Evolutionary conservation across 148 eudicot species (phyloP).

Genomic region (Chenopodium quinoa): DNA sequence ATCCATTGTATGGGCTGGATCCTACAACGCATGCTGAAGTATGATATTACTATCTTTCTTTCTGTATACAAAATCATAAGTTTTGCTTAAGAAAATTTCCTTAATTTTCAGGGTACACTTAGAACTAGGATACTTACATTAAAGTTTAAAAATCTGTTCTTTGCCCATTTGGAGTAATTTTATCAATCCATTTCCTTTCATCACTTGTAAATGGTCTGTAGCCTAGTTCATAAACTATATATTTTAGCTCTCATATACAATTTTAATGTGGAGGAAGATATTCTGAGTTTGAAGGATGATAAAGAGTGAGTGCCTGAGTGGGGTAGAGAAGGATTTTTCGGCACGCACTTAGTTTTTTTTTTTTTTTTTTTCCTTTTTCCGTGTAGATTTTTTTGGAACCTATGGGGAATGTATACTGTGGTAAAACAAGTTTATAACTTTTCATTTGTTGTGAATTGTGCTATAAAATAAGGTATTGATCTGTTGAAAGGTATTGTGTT

Average conservation of each 20-base stretch:
- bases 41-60: constrained; percentile 25
- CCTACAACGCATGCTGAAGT: constrained; percentile 92
- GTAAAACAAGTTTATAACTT: background rate
- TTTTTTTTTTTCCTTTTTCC: too few species aligned
- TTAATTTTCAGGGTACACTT: background rate
- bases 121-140: background rate
- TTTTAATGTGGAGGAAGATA: background rate
- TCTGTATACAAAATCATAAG: background rate
- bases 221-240: background rate
- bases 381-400: background rate
- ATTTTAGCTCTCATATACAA: background rate
- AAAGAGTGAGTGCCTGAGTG: background rate
- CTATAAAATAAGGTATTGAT: background rate
- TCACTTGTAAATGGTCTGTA: background rate
- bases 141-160: background rate
- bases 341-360: too few species aligned
- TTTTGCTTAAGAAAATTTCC: background rate
- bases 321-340: background rate
- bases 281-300: background rate
- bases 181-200: background rate
- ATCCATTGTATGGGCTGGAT: constrained; percentile 81
- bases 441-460: background rate
- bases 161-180: background rate
- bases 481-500: too few species aligned
- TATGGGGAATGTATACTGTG: background rate